These are phyloP conservation scores for Nakataea oryzae DNA, from an alignment of 2,329 filamentous ascomycete genomes.

Conservation along the genomic window DNA sequence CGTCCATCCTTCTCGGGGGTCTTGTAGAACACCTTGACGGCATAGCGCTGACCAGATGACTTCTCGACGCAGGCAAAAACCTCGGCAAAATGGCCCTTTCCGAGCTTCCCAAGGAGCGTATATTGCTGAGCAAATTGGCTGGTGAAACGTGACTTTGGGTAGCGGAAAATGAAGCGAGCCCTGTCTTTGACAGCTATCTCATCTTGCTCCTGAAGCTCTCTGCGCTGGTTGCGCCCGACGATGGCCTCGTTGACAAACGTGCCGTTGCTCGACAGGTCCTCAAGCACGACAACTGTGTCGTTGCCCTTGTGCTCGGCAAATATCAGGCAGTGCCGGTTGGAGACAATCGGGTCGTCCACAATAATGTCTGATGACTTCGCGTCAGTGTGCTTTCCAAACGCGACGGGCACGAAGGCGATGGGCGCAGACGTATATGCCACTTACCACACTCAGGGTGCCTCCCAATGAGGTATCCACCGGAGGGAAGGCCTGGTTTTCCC, in stretches of 20 bases:
- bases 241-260: slow-evolving; percentile 92
- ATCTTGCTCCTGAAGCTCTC: slow-evolving; percentile 80
- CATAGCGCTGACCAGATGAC: slow-evolving; percentile 68
- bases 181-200: slow-evolving; percentile 81
- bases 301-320: slow-evolving; percentile 25
- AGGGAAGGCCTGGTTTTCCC: slow-evolving; percentile 53
- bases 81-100: slow-evolving; percentile 91
- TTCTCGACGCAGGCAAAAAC: slow-evolving; percentile 89
- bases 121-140: slow-evolving; percentile 83
- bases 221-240: slow-evolving; percentile 82
- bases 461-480: slow-evolving; percentile 83
- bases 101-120: slow-evolving; percentile 71
- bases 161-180: slow-evolving; percentile 83
- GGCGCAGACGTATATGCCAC: slow-evolving; percentile 20
- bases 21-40: slow-evolving; percentile 92
- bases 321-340: slow-evolving; percentile 64
- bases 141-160: slow-evolving; percentile 64
- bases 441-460: slow-evolving; percentile 88
- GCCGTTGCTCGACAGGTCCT: slow-evolving; percentile 91
- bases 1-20: slow-evolving; percentile 71
- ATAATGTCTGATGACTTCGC: slow-evolving; percentile 46
- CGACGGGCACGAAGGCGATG: neutral
- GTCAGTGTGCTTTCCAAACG: slow-evolving; percentile 6
- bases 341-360: slow-evolving; percentile 69
- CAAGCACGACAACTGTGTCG: slow-evolving; percentile 59